A percentile compares a stretch with the other conserved stretches of the same genome.
Evolutionary conservation across 495 filamentous ascomycete species (phyloP).

Genomic region (Penicillium arizonense): DNA sequence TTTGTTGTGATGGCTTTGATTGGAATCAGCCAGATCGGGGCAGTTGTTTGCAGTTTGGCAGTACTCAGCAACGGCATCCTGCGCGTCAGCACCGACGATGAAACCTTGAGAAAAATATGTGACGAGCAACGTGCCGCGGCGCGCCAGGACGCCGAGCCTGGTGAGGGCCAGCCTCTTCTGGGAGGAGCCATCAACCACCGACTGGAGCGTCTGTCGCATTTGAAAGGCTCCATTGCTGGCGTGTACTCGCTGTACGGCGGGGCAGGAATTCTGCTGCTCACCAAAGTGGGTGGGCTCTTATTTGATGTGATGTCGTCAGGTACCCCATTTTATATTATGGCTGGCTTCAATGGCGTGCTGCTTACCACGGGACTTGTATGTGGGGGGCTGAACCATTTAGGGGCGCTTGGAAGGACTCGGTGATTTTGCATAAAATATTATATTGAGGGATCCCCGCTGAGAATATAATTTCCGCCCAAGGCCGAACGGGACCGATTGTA

Average conservation of each 20-base stretch:
- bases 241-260: conserved; percentile 90
- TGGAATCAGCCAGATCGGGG: conserved; percentile 89
- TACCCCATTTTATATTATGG: conserved; percentile 91
- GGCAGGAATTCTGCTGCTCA: conserved; percentile 85
- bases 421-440: not conserved
- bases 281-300: conserved; percentile 84
- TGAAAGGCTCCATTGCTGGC: conserved; percentile 92
- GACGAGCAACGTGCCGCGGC: conserved; percentile 21
- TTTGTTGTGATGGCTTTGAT: conserved; percentile 77
- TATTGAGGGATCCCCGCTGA: not conserved
- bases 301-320: conserved; percentile 71
- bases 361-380: conserved; percentile 54
- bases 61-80: conserved; percentile 79
- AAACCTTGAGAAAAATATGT: conserved; percentile 19
- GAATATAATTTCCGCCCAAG: not conserved
- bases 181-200: conserved; percentile 15
- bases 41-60: conserved; percentile 89
- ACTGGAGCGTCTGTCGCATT: conserved; percentile 41
- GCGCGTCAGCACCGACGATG: conserved; percentile 38
- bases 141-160: conserved; percentile 17
- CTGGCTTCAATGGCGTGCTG: conserved; percentile 75
- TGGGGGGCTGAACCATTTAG: conserved; percentile 29
- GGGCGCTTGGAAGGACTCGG: conserved; percentile 6
- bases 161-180: conserved; percentile 37
- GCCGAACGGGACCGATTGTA: not conserved